Evolutionary conservation across 345 rosid genomes (phyloP).

Genomic region (Populus tremula): DNA sequence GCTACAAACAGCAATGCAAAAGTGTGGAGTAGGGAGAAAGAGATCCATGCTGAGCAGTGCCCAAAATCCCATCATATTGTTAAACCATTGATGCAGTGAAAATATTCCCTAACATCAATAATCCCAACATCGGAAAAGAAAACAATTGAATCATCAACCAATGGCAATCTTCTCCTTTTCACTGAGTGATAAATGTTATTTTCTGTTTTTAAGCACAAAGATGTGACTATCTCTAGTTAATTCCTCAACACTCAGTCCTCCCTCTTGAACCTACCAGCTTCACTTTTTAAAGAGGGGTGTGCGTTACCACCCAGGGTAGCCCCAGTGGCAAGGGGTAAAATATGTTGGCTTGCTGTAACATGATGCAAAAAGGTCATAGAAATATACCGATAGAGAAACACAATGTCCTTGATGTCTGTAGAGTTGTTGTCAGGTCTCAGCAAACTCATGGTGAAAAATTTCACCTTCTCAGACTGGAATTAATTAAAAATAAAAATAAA

Average conservation of each 20-base stretch:
- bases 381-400: constrained; percentile 78
- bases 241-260: too few relatives aligned
- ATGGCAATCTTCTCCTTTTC: background rate
- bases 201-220: too few relatives aligned
- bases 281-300: too few relatives aligned
- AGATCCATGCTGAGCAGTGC: background rate
- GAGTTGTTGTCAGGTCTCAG: constrained; percentile 62
- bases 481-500: constrained; percentile 2
- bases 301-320: too few relatives aligned
- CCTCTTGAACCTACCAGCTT: too few relatives aligned
- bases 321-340: background rate
- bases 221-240: too few relatives aligned
- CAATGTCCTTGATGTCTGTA: constrained; percentile 61
- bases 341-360: background rate
- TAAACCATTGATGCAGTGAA: background rate
- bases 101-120: background rate
- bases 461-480: constrained; percentile 72
- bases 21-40: background rate
- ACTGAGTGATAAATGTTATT: background rate
- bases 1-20: too few relatives aligned
- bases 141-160: constrained; percentile 5
- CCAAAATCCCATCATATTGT: background rate
- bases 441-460: constrained; percentile 89
- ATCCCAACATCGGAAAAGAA: background rate
- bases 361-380: background rate